Evolutionary conservation across 371 early-diverging fungal genomes (phyloP).

Genomic region (Mucor ambiguus): DNA sequence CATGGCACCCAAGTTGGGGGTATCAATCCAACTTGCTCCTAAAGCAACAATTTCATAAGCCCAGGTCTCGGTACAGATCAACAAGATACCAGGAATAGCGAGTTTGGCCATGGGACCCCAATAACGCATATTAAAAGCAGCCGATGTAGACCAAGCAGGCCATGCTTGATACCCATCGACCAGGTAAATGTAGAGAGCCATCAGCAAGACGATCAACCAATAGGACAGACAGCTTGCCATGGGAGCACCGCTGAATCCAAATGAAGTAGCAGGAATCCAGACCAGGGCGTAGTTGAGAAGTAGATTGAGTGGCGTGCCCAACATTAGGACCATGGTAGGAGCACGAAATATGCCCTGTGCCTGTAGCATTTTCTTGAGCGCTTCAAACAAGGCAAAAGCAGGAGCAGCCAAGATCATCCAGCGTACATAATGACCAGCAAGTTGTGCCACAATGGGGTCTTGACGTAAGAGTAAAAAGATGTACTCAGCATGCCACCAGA

Average conservation of each 20-base stretch:
- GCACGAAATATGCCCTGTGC: slow-evolving; percentile 85
- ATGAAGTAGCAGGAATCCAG: slow-evolving; percentile 58
- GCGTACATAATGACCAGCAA: slow-evolving; percentile 55
- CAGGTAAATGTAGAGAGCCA: slow-evolving; percentile 63
- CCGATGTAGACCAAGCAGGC: slow-evolving; percentile 74
- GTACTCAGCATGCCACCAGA: slow-evolving; percentile 73
- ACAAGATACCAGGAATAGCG: slow-evolving; percentile 69
- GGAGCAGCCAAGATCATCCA: slow-evolving; percentile 70
- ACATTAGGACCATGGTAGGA: slow-evolving; percentile 62
- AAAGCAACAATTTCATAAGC: slow-evolving; percentile 63
- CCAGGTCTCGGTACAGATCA: slow-evolving; percentile 73
- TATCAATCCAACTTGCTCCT: slow-evolving; percentile 79
- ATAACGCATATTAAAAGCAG: slow-evolving; percentile 50
- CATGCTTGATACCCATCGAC: slow-evolving; percentile 73
- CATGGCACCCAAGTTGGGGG: slow-evolving; percentile 79
- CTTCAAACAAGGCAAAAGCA: slow-evolving; percentile 74
- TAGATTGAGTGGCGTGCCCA: slow-evolving; percentile 72
- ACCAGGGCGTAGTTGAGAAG: slow-evolving; percentile 72
- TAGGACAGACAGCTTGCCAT: slow-evolving; percentile 74
- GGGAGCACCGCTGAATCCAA: slow-evolving; percentile 86
- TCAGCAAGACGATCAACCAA: slow-evolving; percentile 60
- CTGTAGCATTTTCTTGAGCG: slow-evolving; percentile 76
- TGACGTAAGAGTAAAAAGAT: slow-evolving; percentile 50
- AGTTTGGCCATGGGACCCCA: slow-evolving; percentile 68
- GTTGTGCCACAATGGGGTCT: slow-evolving; percentile 34